phyloP scores from a whole-genome alignment of 495 filamentous ascomycete species.

The Podospora bellae-mahoneyi region DNA sequence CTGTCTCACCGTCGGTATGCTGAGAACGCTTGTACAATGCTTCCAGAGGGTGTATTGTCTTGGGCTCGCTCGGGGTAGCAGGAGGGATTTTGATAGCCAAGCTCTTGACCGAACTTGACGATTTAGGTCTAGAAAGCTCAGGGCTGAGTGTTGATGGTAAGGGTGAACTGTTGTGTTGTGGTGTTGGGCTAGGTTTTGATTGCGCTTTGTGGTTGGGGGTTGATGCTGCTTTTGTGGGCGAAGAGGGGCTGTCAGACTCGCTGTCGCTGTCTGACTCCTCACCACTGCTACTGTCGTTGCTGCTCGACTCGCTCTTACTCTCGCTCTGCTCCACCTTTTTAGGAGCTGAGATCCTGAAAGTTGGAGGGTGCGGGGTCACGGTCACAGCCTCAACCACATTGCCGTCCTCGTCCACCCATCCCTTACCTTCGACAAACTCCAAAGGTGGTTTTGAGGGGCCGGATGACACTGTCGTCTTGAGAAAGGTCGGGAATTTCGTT shows the following conservation, averaged over 20 bases:
- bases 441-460: slow-evolving; percentile 33
- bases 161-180: background rate
- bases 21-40: slow-evolving; percentile 78
- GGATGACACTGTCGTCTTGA: slow-evolving; percentile 49
- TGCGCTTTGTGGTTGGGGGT: background rate
- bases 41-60: slow-evolving; percentile 81
- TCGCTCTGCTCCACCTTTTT: slow-evolving; percentile 2
- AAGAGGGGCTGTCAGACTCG: slow-evolving; percentile 29
- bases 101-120: slow-evolving; percentile 41
- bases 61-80: slow-evolving; percentile 39
- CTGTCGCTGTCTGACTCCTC: slow-evolving; percentile 20
- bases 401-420: slow-evolving; percentile 82
- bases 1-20: slow-evolving; percentile 30
- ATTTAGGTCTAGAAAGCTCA: slow-evolving; percentile 35
- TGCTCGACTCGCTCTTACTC: background rate
- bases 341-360: slow-evolving; percentile 10
- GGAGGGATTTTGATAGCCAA: slow-evolving; percentile 53
- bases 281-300: background rate
- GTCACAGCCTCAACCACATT: slow-evolving; percentile 62
- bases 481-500: slow-evolving; percentile 71
- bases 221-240: slow-evolving; percentile 21
- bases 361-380: slow-evolving; percentile 21
- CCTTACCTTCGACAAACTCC: slow-evolving; percentile 71
- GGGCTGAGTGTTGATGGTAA: slow-evolving; percentile 23
- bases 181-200: background rate